phyloP scores from a whole-genome alignment of 2,329 filamentous ascomycete genomes.

The Mariannaea sp. region DNA sequence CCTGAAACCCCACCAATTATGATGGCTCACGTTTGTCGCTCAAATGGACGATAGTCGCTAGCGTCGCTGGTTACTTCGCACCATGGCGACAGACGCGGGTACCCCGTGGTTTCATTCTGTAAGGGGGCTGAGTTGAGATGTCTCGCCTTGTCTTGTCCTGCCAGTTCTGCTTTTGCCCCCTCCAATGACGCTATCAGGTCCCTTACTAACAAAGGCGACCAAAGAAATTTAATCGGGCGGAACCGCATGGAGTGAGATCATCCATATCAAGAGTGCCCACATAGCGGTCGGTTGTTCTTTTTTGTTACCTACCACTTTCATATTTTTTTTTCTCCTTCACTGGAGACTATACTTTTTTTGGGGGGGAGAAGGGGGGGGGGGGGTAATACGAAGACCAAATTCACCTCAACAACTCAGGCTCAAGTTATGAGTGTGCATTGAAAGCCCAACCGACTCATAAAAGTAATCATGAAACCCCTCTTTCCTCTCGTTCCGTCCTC shows the following conservation, averaged over 20 bases:
- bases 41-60: background rate
- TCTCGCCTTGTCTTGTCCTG: constrained; percentile 12
- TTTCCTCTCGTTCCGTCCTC: too few relatives aligned
- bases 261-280: background rate
- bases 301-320: background rate
- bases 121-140: constrained; percentile 13
- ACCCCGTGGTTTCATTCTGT: constrained; percentile 4
- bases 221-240: constrained; percentile 20
- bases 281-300: background rate
- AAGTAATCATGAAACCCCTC: too few relatives aligned
- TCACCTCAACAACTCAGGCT: too few relatives aligned
- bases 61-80: background rate
- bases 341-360: background rate
- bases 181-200: constrained; percentile 30
- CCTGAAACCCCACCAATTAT: background rate
- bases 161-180: background rate
- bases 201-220: constrained; percentile 3
- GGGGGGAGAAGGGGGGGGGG: too few relatives aligned
- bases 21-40: background rate
- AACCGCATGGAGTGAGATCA: constrained; percentile 24
- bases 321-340: background rate
- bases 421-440: too few relatives aligned
- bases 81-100: constrained; percentile 6
- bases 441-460: too few relatives aligned
- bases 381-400: too few relatives aligned